phyloP scores from a whole-genome alignment of 2,329 filamentous ascomycete species.

The Cladosporium sp. region DNA sequence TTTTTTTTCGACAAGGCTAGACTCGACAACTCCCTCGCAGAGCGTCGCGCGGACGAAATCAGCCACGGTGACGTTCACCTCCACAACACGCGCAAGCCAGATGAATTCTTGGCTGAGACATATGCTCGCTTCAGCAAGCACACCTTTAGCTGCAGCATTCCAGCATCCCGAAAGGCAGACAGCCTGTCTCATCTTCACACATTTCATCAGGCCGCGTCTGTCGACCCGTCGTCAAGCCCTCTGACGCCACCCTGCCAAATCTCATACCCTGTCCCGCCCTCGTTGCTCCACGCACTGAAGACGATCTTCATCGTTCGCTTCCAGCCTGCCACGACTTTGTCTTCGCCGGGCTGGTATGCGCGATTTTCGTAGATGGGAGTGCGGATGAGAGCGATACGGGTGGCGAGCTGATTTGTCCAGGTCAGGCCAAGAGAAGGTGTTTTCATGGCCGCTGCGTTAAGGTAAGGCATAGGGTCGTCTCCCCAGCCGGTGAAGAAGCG shows the following conservation, averaged over 20 bases:
- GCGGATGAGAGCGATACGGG: slow-evolving; percentile 78
- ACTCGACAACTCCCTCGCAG: not conserved
- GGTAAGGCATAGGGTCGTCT: slow-evolving; percentile 49
- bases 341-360: slow-evolving; percentile 44
- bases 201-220: not conserved
- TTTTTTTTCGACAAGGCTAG: too few relatives aligned
- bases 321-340: slow-evolving; percentile 58
- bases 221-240: not conserved
- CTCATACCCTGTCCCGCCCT: slow-evolving; percentile 68
- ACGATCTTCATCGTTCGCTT: slow-evolving; percentile 82
- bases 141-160: not conserved
- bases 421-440: slow-evolving; percentile 84
- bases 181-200: not conserved
- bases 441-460: slow-evolving; percentile 57
- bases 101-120: not conserved
- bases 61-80: not conserved
- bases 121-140: not conserved
- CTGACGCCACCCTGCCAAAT: slow-evolving; percentile 66
- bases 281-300: slow-evolving; percentile 74
- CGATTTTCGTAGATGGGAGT: slow-evolving; percentile 53
- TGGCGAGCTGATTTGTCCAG: slow-evolving; percentile 86
- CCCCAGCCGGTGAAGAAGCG: slow-evolving; percentile 96
- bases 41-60: not conserved
- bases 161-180: not conserved
- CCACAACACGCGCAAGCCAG: not conserved